Conservation (phyloP, 2,329 filamentous ascomycete species). For the Neofusicoccum umdonicola region DNA sequence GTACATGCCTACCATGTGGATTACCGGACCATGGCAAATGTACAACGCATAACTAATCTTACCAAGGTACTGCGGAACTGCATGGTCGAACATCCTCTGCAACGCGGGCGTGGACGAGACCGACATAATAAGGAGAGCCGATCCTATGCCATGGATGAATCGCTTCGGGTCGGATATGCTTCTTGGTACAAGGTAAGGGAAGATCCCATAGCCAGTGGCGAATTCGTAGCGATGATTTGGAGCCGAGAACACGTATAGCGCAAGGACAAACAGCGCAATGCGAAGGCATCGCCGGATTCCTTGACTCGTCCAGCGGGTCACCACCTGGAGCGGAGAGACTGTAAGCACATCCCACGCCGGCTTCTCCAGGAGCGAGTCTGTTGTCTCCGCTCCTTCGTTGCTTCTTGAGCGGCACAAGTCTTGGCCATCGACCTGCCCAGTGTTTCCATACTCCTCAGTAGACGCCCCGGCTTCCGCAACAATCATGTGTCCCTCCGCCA, state of each 20-base stretch:
- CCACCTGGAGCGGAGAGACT: not conserved
- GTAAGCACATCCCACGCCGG: not conserved
- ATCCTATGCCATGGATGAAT: not conserved
- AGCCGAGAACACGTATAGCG: not conserved
- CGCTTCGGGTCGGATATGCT: not conserved
- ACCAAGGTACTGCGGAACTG: not conserved
- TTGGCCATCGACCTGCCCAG: not conserved
- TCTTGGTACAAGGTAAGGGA: not conserved
- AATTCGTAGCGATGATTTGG: not conserved
- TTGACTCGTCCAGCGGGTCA: not conserved
- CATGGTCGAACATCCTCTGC: not conserved
- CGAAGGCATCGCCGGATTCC: not conserved
- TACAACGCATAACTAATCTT: not conserved
- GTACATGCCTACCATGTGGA: not conserved
- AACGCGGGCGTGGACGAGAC: not conserved
- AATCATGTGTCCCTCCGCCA: not conserved
- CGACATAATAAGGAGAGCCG: not conserved
- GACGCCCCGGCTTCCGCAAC: not conserved
- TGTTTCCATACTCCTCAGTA: no score
- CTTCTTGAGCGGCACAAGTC: not conserved
- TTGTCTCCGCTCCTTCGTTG: not conserved
- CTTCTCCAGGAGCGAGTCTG: not conserved
- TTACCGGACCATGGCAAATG: not conserved
- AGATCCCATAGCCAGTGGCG: not conserved
- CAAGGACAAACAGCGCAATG: not conserved